Base-by-base conservation (phyloP, 768 basidiomycete species). In the Podaxis sp. region DNA sequence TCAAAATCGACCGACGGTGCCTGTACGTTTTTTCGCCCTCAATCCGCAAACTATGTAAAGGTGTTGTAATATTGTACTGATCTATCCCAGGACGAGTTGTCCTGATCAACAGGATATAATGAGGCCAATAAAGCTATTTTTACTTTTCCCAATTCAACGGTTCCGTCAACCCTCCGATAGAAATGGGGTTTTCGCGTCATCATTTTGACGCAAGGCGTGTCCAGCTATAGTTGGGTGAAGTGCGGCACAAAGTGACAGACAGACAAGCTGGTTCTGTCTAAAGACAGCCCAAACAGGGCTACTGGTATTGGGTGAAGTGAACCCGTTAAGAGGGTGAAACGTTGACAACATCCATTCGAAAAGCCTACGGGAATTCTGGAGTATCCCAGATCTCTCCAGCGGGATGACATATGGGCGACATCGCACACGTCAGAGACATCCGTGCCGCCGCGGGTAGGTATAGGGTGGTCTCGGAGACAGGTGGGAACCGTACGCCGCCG, bases 151-250 rank as follows among this genome's bases (percentile, higher is more conserved):
- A 46, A 40, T 38, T 56, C 38, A 48, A 49, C 55, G 61, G 61
- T 40, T 49, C 54, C 61, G 59, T 42, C 46, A 49, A 22, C 46
- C 33, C 55, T 56, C 61, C 61, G 61, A 62, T 24, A 55, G 28
- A 9, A 54, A 62, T 63, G 61, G 54, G 33, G 13, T 39, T 15
- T 51, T 61, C 59, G 13, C 55, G 61, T 63, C 61, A 63, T 51
- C 46, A 9, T 42, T 52, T 44, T 63, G 53, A 56, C 61, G 49
- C 52, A 49, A 15, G 54, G n/a, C 39, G 12, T 39, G 26, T 56
- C 24, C 19, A 56, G 38, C 19, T 24, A 51, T 28, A 19, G 22
- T 24, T 28, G 49, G 49, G 44, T 46, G 44, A 51, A 51, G 49
- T 51, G 49, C 49, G 49, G 49, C 49, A 51, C 12, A 51, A 51